phyloP scores from a whole-genome alignment of 2,329 filamentous ascomycete genomes.

The Aspergillus ochraceoroseus region DNA sequence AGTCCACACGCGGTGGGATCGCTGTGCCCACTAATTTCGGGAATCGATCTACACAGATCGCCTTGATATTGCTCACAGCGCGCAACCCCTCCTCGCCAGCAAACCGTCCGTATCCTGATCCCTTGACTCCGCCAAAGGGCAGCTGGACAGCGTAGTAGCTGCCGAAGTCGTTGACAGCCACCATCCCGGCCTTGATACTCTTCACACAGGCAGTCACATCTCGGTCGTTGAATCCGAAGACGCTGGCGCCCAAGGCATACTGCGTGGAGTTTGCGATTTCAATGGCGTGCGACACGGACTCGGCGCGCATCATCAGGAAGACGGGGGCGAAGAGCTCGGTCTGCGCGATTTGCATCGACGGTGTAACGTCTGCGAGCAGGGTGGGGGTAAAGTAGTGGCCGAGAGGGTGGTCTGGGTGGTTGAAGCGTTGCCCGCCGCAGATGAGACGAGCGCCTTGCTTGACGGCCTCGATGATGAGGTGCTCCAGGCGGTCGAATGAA shows the following conservation, averaged over 20 bases:
- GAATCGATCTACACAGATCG: constrained; percentile 71
- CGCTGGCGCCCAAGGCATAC: constrained; percentile 82
- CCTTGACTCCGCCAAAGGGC: constrained; percentile 86
- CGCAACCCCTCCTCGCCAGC: constrained; percentile 83
- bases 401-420: constrained; percentile 66
- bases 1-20: constrained; percentile 75
- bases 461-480: constrained; percentile 72
- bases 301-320: constrained; percentile 75
- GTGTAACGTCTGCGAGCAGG: constrained; percentile 81
- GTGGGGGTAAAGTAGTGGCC: constrained; percentile 94
- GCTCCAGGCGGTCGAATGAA: constrained; percentile 70
- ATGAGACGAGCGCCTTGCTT: constrained; percentile 72
- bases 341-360: constrained; percentile 78
- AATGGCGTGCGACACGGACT: constrained; percentile 63
- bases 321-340: constrained; percentile 91
- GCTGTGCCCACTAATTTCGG: constrained; percentile 58
- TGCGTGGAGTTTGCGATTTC: constrained; percentile 73
- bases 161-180: constrained; percentile 92
- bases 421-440: constrained; percentile 67
- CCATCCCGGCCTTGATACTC: constrained; percentile 77
- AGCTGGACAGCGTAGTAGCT: constrained; percentile 89
- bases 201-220: constrained; percentile 61
- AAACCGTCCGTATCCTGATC: constrained; percentile 88
- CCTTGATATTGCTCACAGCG: constrained; percentile 80
- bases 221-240: constrained; percentile 68